phyloP scores from a whole-genome alignment of 2,329 filamentous ascomycete genomes.

The Parasarocladium wereldwijsianum region DNA sequence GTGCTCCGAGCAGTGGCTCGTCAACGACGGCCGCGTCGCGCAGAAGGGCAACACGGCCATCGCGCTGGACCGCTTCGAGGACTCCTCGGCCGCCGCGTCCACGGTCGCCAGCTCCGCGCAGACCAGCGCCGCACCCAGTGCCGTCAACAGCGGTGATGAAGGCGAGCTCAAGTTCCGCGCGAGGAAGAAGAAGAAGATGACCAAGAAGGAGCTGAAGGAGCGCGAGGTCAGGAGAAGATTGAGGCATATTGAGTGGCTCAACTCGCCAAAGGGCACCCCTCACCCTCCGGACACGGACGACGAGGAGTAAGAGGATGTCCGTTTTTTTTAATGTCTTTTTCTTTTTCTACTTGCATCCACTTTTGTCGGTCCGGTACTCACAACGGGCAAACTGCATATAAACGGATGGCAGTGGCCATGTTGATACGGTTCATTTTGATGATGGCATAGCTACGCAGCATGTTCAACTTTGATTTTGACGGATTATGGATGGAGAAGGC shows the following conservation, averaged over 20 bases:
- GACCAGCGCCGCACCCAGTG: constrained; percentile 41
- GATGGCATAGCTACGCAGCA: no score
- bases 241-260: constrained; percentile 75
- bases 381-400: no score
- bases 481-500: neutral
- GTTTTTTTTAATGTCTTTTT: constrained; percentile 1
- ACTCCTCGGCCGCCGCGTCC: constrained; percentile 50
- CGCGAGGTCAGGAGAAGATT: constrained; percentile 73
- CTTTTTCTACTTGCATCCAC: constrained; percentile 1
- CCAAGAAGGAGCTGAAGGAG: constrained; percentile 91
- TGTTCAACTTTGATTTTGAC: no score
- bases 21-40: constrained; percentile 74
- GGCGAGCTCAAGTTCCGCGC: constrained; percentile 73
- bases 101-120: constrained; percentile 40
- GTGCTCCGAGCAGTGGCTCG: constrained; percentile 92
- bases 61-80: constrained; percentile 73
- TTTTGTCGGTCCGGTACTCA: no score
- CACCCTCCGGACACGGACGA: constrained; percentile 67
- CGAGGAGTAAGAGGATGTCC: constrained; percentile 30
- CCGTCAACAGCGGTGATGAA: constrained; percentile 65
- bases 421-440: no score
- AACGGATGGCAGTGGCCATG: neutral
- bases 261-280: constrained; percentile 72
- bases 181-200: constrained; percentile 97
- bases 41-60: constrained; percentile 68